Base-by-base conservation (phyloP, 495 filamentous ascomycete species). In the Extremus antarcticus region DNA sequence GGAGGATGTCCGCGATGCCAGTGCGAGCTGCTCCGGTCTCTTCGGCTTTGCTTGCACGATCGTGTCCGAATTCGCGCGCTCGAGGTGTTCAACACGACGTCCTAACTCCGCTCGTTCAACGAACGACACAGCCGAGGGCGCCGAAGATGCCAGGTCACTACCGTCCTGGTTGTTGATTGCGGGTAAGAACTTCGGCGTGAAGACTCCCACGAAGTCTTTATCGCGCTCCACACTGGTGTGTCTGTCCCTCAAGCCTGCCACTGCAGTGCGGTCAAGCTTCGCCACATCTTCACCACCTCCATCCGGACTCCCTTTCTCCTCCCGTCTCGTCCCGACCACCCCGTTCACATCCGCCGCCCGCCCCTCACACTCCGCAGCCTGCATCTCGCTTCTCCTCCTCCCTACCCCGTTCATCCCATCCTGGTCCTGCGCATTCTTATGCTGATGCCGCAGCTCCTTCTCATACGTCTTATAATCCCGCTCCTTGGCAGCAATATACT, bases 401-500 rank as follows among this genome's bases (percentile, higher is more conserved):
- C 8, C 4, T 10, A 4, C 46, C 8, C 20, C 46, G 25, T 48
- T 48, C 11, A 10, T 3, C 13, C 11, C 46, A 25, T 23, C 46
- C 46, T 48, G 46, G 21, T 21, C 46, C 25, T 48, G 10, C 23
- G 41, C 35, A 32, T 17, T 45, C 51, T 13, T 54, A 32, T 43
- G 39, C 51, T 25, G 38, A 19, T 45, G 38, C 10, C 40, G 9
- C 51, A 46, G 19, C 19, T 8, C 23, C 22, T 53, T 60, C 47
- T 63, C 58, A 52, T 39, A 63, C 21, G 24, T 15, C 47, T 60
- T 60, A 45, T 61, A 63, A 35, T 63, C 61, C 11, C 53, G 17
- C 41, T 63, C 61, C 47, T 63, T 63, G 3, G 41, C 22, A 0
- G 61, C 61, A 20, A 60, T 57, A 25, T 60, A 63, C 24, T 57